Percentiles rank a stretch among this genome's conserved stretches.
These are phyloP conservation scores for Trichoderma hamatum DNA, from an alignment of 2,329 filamentous ascomycete genomes.

Conservation along the genomic window DNA sequence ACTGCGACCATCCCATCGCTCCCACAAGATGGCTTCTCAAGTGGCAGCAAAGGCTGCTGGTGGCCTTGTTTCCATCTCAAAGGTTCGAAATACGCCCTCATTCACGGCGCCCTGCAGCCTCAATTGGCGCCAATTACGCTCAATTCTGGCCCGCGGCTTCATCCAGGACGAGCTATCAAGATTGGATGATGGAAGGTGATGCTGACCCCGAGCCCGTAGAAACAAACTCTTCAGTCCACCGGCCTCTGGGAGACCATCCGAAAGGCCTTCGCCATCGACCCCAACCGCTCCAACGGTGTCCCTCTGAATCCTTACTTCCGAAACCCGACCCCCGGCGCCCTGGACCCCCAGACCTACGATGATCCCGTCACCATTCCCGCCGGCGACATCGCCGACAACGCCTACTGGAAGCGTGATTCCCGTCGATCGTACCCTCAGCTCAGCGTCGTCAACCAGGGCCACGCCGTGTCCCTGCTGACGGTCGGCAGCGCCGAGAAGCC, in stretches of 20 bases:
- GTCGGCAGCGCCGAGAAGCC: conserved; percentile 81
- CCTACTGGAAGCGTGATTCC: conserved; percentile 83
- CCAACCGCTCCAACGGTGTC: conserved; percentile 86
- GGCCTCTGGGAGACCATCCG: conserved; percentile 88
- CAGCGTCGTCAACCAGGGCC: conserved; percentile 79
- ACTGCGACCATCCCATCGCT: conserved; percentile 29
- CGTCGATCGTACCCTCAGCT: conserved; percentile 80
- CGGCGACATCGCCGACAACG: conserved; percentile 49
- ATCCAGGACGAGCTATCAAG: background rate
- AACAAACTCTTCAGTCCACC: conserved; percentile 90
- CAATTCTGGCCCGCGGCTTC: background rate
- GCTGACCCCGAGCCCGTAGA: conserved; percentile 56
- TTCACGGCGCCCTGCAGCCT: conserved; percentile 25
- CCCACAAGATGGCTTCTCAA: conserved; percentile 63
- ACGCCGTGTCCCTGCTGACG: conserved; percentile 81
- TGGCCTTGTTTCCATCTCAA: conserved; percentile 58
- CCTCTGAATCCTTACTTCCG: conserved; percentile 93
- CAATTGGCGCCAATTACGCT: conserved; percentile 5
- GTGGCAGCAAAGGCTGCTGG: conserved; percentile 59
- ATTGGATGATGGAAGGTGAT: background rate
- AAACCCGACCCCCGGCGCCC: conserved; percentile 65
- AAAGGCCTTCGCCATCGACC: conserved; percentile 76
- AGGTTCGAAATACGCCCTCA: conserved; percentile 50
- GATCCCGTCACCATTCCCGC: conserved; percentile 62
- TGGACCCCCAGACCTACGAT: conserved; percentile 44